Percentiles rank a stretch among this genome's conserved stretches.
phyloP scores from a whole-genome alignment of 2,329 filamentous ascomycete species.

The Alternaria sp. region DNA sequence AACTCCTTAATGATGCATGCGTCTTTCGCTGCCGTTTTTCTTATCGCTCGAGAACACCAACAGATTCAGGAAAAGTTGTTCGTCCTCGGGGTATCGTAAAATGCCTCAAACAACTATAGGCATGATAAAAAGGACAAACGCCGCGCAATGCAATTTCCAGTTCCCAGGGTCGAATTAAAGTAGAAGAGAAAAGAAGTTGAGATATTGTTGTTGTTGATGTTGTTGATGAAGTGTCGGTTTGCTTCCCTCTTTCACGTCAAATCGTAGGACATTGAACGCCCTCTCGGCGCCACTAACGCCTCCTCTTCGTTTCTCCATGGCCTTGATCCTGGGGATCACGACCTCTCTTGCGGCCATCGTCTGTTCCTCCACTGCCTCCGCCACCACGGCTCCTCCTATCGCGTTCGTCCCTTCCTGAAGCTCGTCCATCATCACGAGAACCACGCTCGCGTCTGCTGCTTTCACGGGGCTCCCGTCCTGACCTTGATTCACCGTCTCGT shows the following conservation, averaged over 20 bases:
- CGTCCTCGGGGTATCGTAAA: constrained; percentile 12
- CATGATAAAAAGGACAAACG: neutral
- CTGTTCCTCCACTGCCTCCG: constrained; percentile 16
- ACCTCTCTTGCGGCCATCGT: constrained; percentile 34
- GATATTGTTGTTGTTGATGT: constrained; percentile 8
- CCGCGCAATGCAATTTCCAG: constrained; percentile 8
- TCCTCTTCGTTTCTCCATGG: constrained; percentile 36
- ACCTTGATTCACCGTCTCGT: constrained; percentile 22
- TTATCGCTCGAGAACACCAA: constrained; percentile 9
- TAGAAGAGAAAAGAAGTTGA: constrained; percentile 1
- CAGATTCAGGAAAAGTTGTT: neutral
- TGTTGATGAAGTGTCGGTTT: neutral
- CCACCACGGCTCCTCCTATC: constrained; percentile 32
- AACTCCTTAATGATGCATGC: neutral
- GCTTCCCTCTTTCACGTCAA: neutral
- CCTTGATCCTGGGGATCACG: constrained; percentile 34
- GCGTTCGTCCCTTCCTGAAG: constrained; percentile 34
- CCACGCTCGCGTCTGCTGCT: constrained; percentile 33
- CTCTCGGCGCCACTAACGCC: constrained; percentile 21
- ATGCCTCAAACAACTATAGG: neutral
- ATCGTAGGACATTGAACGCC: neutral
- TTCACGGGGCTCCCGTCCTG: constrained; percentile 28
- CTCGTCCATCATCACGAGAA: constrained; percentile 33
- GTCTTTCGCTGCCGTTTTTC: constrained; percentile 2
- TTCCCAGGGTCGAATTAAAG: neutral